Conservation (phyloP, 2,329 filamentous ascomycete genomes). For the Chaetomiaceae sp. region DNA sequence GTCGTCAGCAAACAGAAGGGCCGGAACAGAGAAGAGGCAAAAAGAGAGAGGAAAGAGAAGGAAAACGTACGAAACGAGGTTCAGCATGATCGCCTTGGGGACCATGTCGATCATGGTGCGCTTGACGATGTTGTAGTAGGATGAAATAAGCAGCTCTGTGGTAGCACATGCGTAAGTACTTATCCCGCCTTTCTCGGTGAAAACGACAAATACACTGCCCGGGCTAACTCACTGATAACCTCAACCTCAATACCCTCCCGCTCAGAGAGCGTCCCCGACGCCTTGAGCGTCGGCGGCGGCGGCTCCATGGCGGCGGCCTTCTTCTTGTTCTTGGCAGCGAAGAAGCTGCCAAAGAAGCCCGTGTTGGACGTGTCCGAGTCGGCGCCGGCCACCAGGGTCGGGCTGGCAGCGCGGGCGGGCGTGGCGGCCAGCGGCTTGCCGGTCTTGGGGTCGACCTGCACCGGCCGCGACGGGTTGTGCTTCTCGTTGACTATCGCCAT, state of each 20-base stretch:
- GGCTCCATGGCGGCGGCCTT: slow-evolving; percentile 99
- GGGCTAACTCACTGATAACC: slow-evolving; percentile 74
- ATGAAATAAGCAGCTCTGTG: slow-evolving; percentile 84
- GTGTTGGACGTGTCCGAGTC: slow-evolving; percentile 47
- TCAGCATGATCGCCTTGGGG: slow-evolving; percentile 98
- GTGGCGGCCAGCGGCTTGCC: slow-evolving; percentile 79
- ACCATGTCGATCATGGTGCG: slow-evolving; percentile 99
- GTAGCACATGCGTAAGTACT: slow-evolving; percentile 5
- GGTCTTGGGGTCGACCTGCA: slow-evolving; percentile 96
- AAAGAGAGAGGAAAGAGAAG: slow-evolving; percentile 25
- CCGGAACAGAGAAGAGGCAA: not conserved
- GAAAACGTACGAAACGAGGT: slow-evolving; percentile 75
- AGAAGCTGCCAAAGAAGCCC: slow-evolving; percentile 98
- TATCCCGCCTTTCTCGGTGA: not conserved
- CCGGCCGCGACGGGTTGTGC: slow-evolving; percentile 72
- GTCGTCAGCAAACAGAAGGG: not conserved
- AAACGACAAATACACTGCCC: not conserved
- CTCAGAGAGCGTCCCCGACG: slow-evolving; percentile 86
- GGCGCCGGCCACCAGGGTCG: slow-evolving; percentile 51
- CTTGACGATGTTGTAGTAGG: slow-evolving; percentile 97
- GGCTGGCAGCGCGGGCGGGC: slow-evolving; percentile 69
- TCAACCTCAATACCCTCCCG: slow-evolving; percentile 94
- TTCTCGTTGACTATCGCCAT: slow-evolving; percentile 98
- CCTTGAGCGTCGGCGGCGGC: slow-evolving; percentile 86
- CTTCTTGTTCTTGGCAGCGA: slow-evolving; percentile 99